phyloP scores from a whole-genome alignment of 2,329 filamentous ascomycete genomes.

The Penicillium sp. region DNA sequence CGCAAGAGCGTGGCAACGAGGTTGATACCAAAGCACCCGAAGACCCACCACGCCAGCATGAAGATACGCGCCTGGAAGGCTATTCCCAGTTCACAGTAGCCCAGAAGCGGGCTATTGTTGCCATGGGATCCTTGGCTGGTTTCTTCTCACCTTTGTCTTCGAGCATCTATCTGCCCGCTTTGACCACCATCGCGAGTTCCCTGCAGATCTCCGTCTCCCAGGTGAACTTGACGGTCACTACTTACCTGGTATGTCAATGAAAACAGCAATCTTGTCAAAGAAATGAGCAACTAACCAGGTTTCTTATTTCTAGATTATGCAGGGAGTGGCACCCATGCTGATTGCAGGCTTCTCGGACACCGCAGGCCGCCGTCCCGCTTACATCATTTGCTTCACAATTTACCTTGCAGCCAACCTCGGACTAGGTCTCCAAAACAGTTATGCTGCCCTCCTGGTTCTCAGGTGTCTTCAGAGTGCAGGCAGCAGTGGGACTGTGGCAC shows the following conservation, averaged over 20 bases:
- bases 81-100: constrained; percentile 24
- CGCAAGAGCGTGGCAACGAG: neutral
- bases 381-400: constrained; percentile 50
- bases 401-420: constrained; percentile 62
- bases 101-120: constrained; percentile 25
- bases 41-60: neutral
- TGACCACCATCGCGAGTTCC: constrained; percentile 38
- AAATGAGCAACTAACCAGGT: neutral
- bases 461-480: constrained; percentile 24
- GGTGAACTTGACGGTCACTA: constrained; percentile 54
- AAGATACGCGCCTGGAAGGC: neutral
- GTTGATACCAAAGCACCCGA: neutral
- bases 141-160: constrained; percentile 38
- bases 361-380: constrained; percentile 59
- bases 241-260: constrained; percentile 45
- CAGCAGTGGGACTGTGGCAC: constrained; percentile 55
- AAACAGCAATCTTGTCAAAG: neutral
- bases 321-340: constrained; percentile 41
- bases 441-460: constrained; percentile 35
- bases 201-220: constrained; percentile 43
- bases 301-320: constrained; percentile 18
- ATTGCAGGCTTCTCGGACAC: constrained; percentile 63
- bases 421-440: constrained; percentile 58
- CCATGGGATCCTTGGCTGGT: constrained; percentile 26
- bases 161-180: constrained; percentile 40